These are phyloP conservation scores for Thymus mandschuricus DNA, from an alignment of 257 asterid species.

Conservation along the genomic window DNA sequence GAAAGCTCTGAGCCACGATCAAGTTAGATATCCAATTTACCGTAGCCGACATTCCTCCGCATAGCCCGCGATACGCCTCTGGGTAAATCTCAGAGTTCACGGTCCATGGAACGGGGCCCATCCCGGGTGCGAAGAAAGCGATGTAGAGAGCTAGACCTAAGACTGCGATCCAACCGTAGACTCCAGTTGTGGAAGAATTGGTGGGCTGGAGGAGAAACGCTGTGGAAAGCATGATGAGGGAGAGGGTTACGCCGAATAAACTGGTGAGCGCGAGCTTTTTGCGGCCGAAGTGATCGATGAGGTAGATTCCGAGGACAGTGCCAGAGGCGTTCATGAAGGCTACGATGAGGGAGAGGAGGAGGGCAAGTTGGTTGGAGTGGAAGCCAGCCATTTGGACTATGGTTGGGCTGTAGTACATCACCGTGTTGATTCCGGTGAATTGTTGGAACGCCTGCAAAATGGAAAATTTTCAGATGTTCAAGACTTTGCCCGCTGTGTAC, in stretches of 20 bases:
- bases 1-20: conserved; percentile 80
- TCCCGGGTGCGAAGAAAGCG: conserved; percentile 83
- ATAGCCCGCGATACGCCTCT: conserved; percentile 75
- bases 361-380: conserved; percentile 75
- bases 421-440: conserved; percentile 88
- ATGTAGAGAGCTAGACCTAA: conserved; percentile 77
- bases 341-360: conserved; percentile 71
- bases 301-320: conserved; percentile 80
- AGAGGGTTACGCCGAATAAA: conserved; percentile 72
- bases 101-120: conserved; percentile 98
- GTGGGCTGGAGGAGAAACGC: conserved; percentile 61
- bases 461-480: conserved; percentile 2
- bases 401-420: conserved; percentile 94
- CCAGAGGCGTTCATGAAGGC: conserved; percentile 83
- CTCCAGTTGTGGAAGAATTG: conserved; percentile 31
- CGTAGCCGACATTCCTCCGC: conserved; percentile 98
- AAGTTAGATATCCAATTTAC: conserved; percentile 92
- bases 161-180: conserved; percentile 83
- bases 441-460: conserved; percentile 90
- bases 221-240: conserved; percentile 61
- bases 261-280: conserved; percentile 76
- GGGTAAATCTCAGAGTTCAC: conserved; percentile 92
- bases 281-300: conserved; percentile 81
- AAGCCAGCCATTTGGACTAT: conserved; percentile 98
- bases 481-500: background rate